Conservation (phyloP, 257 asterid genomes). For the Cinchona pubescens region DNA sequence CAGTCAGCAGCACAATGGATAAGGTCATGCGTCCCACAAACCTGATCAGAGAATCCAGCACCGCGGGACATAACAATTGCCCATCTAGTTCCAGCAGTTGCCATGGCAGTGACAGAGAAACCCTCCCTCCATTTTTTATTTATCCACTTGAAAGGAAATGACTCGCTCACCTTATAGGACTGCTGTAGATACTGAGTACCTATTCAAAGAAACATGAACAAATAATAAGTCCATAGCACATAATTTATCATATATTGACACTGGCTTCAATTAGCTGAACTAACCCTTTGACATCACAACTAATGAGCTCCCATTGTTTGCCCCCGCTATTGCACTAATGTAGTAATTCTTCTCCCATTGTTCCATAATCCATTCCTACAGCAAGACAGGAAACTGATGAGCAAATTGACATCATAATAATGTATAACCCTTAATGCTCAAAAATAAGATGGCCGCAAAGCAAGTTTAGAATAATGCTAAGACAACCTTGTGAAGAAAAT, state of each 20-base stretch:
- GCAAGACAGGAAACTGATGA: too few relatives aligned
- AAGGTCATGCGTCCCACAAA: too few relatives aligned
- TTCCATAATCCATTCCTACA: conserved; percentile 51
- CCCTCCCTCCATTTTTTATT: conserved; percentile 56
- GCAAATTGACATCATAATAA: too few relatives aligned
- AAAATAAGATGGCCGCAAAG: too few relatives aligned
- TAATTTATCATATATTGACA: too few relatives aligned
- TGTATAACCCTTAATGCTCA: too few relatives aligned
- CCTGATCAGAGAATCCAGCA: conserved; percentile 48
- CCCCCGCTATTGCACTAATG: conserved; percentile 47
- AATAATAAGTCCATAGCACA: too few relatives aligned
- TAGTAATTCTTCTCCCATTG: conserved; percentile 50
- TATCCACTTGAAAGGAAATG: conserved; percentile 51
- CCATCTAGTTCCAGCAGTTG: conserved; percentile 49
- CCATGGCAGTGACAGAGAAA: conserved; percentile 49
- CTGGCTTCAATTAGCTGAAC: too few relatives aligned
- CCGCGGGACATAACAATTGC: conserved; percentile 52
- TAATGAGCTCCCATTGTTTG: conserved; percentile 39
- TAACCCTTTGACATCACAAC: conserved; percentile 58
- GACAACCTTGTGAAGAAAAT: conserved; percentile 47
- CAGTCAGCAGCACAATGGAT: too few relatives aligned
- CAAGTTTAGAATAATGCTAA: too few relatives aligned
- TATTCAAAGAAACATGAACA: too few relatives aligned
- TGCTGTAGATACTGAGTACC: conserved; percentile 43
- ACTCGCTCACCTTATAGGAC: conserved; percentile 48